These are phyloP conservation scores for Coemansia guatemalensis DNA, from an alignment of 192 early-diverging fungal genomes.

Conservation along the genomic window DNA sequence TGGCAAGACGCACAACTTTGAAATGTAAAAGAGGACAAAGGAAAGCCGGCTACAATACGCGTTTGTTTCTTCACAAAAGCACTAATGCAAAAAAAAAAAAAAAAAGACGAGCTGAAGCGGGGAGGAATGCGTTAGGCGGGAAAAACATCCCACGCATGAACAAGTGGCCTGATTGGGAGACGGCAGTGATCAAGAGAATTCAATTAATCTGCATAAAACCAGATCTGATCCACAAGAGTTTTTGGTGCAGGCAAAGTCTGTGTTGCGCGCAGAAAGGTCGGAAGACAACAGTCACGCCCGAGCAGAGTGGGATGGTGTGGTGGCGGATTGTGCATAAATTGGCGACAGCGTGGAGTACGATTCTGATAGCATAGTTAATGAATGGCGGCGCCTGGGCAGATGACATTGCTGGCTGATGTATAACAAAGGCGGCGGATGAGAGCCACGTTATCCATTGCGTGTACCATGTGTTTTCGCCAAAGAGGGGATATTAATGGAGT, in stretches of 20 bases:
- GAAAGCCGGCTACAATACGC: neutral
- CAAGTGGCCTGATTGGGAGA: neutral
- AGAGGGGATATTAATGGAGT: too few species aligned
- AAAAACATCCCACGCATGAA: neutral
- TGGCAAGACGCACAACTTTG: neutral
- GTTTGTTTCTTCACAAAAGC: neutral
- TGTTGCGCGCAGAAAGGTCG: too few species aligned
- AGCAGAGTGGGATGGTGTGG: neutral
- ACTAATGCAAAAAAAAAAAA: neutral
- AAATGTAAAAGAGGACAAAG: neutral
- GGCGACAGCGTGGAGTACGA: neutral
- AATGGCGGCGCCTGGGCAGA: neutral
- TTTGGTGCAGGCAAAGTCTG: too few species aligned
- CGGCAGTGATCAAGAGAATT: neutral
- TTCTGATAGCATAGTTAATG: neutral
- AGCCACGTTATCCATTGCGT: neutral
- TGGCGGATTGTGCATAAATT: neutral
- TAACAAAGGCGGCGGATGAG: neutral
- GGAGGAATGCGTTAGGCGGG: neutral
- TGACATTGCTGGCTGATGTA: neutral
- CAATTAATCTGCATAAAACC: neutral
- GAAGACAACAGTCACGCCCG: neutral
- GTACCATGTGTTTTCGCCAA: neutral
- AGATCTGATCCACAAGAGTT: neutral
- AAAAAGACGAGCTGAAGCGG: too few species aligned